Conservation (phyloP, 2,329 filamentous ascomycete genomes). For the Ascochyta fabae region DNA sequence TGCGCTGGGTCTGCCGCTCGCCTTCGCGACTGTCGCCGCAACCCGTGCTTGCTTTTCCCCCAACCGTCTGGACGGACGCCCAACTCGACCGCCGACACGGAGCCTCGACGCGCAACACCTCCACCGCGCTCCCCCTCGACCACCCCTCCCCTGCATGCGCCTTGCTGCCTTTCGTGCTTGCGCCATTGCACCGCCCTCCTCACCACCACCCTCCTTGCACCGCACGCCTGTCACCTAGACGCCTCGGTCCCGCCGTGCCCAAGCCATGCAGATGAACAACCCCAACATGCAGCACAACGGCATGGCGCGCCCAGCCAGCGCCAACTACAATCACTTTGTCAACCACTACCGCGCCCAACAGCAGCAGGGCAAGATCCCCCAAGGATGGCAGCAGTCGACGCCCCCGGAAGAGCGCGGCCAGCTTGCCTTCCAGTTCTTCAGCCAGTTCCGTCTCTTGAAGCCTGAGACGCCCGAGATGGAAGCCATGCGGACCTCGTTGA, state of each 20-base stretch:
- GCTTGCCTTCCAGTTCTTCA: conserved; percentile 44
- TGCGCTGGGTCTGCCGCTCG: conserved; percentile 12
- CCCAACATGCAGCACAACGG: conserved; percentile 40
- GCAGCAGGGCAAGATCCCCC: conserved; percentile 36
- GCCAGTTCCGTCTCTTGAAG: conserved; percentile 42
- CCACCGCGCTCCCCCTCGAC: background rate
- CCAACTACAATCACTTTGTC: conserved; percentile 35
- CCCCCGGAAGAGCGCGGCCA: conserved; percentile 41
- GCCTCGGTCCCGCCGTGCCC: conserved; percentile 16
- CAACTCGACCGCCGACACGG: conserved; percentile 9
- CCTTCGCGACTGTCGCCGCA: conserved; percentile 7
- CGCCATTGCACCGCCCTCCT: conserved; percentile 7
- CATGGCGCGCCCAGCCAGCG: conserved; percentile 25
- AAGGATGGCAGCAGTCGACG: conserved; percentile 44
- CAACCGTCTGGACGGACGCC: conserved; percentile 8
- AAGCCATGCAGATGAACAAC: conserved; percentile 41
- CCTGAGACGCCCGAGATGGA: conserved; percentile 37
- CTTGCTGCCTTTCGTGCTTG: background rate
- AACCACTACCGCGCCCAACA: conserved; percentile 37
- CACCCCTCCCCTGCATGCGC: conserved; percentile 10
- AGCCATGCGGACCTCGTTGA: conserved; percentile 36
- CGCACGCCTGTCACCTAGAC: conserved; percentile 10
- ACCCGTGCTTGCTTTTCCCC: conserved; percentile 12
- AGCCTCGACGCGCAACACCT: conserved; percentile 4
- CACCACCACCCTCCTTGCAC: background rate